These are phyloP conservation scores for Malus hybrid DNA, from an alignment of 331 rosid genomes.

Conservation along the genomic window DNA sequence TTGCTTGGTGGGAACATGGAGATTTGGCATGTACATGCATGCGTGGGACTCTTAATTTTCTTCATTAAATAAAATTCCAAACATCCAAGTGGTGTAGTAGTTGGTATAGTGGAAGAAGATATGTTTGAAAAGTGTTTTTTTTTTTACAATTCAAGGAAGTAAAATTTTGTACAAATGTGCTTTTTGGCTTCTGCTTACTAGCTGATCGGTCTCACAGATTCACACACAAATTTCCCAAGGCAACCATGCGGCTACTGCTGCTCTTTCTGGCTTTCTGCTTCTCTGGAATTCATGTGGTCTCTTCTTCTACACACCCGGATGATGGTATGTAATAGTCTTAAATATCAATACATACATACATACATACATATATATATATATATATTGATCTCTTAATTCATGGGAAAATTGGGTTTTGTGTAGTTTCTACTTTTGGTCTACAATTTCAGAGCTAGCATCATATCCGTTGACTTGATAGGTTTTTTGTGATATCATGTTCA, in stretches of 20 bases:
- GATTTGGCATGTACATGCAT: background rate
- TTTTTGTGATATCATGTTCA: too few species aligned
- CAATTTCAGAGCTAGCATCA: too few species aligned
- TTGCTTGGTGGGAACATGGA: background rate
- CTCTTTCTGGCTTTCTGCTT: conserved; percentile 44
- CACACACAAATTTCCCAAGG: conserved; percentile 18
- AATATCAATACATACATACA: too few species aligned
- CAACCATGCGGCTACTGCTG: conserved; percentile 20
- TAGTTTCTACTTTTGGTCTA: background rate
- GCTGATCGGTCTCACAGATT: background rate
- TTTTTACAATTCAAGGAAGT: background rate
- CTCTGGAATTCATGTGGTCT: conserved; percentile 26
- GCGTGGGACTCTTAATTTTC: background rate
- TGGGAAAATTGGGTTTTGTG: background rate
- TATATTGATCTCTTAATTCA: background rate
- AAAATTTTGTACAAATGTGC: background rate
- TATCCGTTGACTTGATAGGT: too few species aligned
- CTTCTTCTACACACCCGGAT: conserved; percentile 41
- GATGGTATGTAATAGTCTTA: conserved; percentile 41
- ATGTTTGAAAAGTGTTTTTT: background rate
- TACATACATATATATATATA: background rate
- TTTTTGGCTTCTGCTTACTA: background rate
- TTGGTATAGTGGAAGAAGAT: background rate
- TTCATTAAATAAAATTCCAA: background rate
- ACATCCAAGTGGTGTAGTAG: background rate